These are phyloP conservation scores for Debaryomyces sp. DNA, from an alignment of 1,139 yeast genomes.

Conservation along the genomic window DNA sequence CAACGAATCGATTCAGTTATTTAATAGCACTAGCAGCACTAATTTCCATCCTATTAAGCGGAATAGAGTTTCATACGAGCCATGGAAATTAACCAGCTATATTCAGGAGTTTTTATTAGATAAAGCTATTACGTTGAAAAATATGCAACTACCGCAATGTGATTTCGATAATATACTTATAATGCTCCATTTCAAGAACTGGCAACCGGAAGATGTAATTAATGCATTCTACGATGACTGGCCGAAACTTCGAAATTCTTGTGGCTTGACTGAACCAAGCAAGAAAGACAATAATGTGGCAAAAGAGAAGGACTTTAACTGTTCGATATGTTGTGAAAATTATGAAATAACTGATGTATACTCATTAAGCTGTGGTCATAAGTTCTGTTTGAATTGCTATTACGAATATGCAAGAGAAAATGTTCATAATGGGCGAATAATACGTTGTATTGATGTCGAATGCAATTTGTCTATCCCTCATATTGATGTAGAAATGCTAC, in stretches of 20 bases:
- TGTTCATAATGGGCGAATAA: constrained; percentile 55
- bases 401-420: constrained; percentile 55
- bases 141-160: constrained; percentile 34
- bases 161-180: constrained; percentile 46
- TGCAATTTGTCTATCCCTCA: constrained; percentile 40
- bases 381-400: constrained; percentile 71
- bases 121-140: constrained; percentile 21
- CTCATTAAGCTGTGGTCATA: constrained; percentile 68
- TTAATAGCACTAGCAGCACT: constrained; percentile 22
- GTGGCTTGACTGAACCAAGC: constrained; percentile 44
- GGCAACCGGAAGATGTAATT: constrained; percentile 76
- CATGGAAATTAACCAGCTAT: constrained; percentile 33
- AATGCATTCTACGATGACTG: constrained; percentile 66
- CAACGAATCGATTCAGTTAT: constrained; percentile 8
- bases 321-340: constrained; percentile 74
- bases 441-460: constrained; percentile 63
- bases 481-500: constrained; percentile 25
- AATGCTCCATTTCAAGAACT: constrained; percentile 61
- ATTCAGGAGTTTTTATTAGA: constrained; percentile 23
- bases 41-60: constrained; percentile 22
- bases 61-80: constrained; percentile 24
- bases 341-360: constrained; percentile 44
- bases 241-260: constrained; percentile 40
- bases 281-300: constrained; percentile 23
- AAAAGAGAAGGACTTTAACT: constrained; percentile 38